Percentiles rank a stretch among this genome's conserved stretches.
Conservation (phyloP, 495 filamentous ascomycete species). For the Chlorociboria aeruginascens region DNA sequence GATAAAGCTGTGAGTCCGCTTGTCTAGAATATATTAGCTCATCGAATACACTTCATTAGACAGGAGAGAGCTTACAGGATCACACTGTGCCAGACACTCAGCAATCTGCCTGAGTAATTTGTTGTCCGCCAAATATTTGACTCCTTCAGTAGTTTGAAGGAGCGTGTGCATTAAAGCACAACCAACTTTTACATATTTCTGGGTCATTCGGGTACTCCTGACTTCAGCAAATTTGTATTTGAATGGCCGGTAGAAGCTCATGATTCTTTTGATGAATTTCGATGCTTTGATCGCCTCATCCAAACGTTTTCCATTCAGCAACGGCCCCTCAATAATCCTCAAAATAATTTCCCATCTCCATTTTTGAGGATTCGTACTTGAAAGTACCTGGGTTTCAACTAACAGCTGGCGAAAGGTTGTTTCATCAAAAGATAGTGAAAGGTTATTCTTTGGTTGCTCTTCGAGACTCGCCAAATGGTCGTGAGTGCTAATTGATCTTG, state of each 20-base stretch:
- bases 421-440: conserved; percentile 72
- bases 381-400: conserved; percentile 77
- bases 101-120: conserved; percentile 89
- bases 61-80: conserved; percentile 36
- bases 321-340: conserved; percentile 81
- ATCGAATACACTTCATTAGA: background rate
- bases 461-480: conserved; percentile 25
- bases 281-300: conserved; percentile 91
- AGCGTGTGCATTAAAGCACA: conserved; percentile 79
- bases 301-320: conserved; percentile 82
- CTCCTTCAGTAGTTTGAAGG: conserved; percentile 72
- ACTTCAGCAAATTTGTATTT: conserved; percentile 87
- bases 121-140: conserved; percentile 74
- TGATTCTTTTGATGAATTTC: conserved; percentile 87
- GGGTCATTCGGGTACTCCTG: conserved; percentile 78
- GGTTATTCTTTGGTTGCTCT: conserved; percentile 61
- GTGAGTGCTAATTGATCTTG: conserved; percentile 28
- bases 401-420: conserved; percentile 73
- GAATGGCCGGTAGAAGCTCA: conserved; percentile 93
- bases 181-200: conserved; percentile 84
- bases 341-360: conserved; percentile 96
- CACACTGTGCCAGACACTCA: conserved; percentile 88
- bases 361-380: conserved; percentile 74
- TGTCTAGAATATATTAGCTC: conserved; percentile 32
- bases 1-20: conserved; percentile 81